Evolutionary conservation across 345 rosid species (phyloP), one percentile per base, ranked within the genome.

Genomic region (Gossypium rotundifolium): DNA sequence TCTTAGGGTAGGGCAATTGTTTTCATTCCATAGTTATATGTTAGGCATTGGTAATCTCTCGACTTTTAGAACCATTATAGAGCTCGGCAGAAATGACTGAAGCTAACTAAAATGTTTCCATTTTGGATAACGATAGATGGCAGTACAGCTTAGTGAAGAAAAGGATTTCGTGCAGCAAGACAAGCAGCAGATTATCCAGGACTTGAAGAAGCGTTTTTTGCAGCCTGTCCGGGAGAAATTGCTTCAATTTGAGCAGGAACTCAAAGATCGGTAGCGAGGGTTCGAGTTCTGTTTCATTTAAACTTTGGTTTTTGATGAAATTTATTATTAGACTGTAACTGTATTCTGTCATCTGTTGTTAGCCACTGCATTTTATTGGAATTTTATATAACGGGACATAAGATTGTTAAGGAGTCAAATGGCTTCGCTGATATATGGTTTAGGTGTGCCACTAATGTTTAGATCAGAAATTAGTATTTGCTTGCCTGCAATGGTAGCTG

Each of bases 241-340:
- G 82, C 72, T 76, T 52, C 88, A 84, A 78, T 93, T 93, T 25
- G 98, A 93, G 84, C 87, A 86, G 78, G 98, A 93, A 75, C 91
- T 93, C 55, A 91, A 85, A 82, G 97, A 86, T 60, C 78, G 90
- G 76, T 88, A 93, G 86, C 66, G 22, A 9, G 14, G 42, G 27
- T 18, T 16, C n/a, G 62, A 9, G 13, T 54, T 65, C 67, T 29
- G 14, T 22, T 17, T 42, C 2, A 11, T 61, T 48, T 4, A 57
- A 67, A 46, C 18, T 72, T 49, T 22, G 52, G 9, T 14, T 33
- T 71, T 51, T 18, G 62, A 53, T 59, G n/a, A 18, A 3, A 65
- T 53, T 49, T 59, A 25, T 57, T 53, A 38, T 64, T 59, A 20
- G 75, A 71, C 55, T 72, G 67, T 40, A 72, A 70, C 62, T 74